These are phyloP conservation scores for Xylaria scruposa DNA, from an alignment of 495 filamentous ascomycete species.

Conservation along the genomic window DNA sequence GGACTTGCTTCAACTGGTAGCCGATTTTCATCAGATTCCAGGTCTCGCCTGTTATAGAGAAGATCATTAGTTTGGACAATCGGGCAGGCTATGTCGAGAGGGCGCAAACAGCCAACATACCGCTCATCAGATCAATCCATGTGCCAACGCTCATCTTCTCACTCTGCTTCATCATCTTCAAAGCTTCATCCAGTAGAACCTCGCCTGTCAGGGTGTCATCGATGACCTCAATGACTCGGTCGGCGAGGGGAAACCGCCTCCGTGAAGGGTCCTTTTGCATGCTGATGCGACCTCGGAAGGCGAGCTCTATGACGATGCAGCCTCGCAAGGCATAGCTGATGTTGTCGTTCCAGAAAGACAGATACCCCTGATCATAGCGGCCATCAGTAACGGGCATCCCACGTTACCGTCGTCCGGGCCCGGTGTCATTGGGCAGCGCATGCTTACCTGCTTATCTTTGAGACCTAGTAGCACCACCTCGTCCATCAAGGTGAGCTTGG, in stretches of 20 bases:
- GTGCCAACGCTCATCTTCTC: conserved; percentile 99
- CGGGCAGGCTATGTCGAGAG: conserved; percentile 10
- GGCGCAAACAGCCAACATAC: conserved; percentile 56
- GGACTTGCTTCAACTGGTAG: conserved; percentile 98
- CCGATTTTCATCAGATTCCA: conserved; percentile 99
- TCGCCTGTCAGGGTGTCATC: conserved; percentile 97
- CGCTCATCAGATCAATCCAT: conserved; percentile 98
- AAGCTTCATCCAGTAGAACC: conserved; percentile 94
- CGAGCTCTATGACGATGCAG: conserved; percentile 97
- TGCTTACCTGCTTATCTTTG: conserved; percentile 94
- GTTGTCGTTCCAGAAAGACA: conserved; percentile 99
- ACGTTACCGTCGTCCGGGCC: background rate
- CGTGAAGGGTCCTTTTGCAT: conserved; percentile 98
- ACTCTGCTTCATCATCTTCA: conserved; percentile 99
- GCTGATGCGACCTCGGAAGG: conserved; percentile 93
- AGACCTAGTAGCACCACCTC: conserved; percentile 92
- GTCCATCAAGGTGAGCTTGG: conserved; percentile 98
- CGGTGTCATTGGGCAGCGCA: conserved; percentile 32
- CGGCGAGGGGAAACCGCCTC: conserved; percentile 88
- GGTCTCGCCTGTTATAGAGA: conserved; percentile 76
- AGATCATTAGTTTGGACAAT: conserved; percentile 35
- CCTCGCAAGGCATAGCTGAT: conserved; percentile 97
- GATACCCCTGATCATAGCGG: conserved; percentile 72
- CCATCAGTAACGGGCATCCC: conserved; percentile 20
- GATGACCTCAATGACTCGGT: conserved; percentile 93